Percentiles rank a stretch among this genome's conserved stretches.
Evolutionary conservation across 1,284 basidiomycete genomes (phyloP).

Genomic region (Apiotrichum sp.): DNA sequence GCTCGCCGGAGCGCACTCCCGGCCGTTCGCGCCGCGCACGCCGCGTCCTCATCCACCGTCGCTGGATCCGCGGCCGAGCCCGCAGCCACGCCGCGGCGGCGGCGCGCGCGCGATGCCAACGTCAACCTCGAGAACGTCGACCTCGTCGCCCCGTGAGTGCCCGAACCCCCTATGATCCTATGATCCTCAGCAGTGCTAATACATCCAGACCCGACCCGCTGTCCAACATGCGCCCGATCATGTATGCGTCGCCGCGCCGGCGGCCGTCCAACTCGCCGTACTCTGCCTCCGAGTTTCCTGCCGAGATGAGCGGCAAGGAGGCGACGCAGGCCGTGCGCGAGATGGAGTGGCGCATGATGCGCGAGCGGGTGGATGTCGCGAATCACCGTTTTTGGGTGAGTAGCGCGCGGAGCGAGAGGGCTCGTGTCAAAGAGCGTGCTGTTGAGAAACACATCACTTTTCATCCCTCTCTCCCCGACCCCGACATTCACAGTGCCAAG

Average conservation of each 20-base stretch:
- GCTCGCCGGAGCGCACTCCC: too few species aligned
- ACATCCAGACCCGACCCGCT: slow-evolving; percentile 36
- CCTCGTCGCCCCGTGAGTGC: slow-evolving; percentile 41
- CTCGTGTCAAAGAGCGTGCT: too few species aligned
- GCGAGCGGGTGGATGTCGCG: slow-evolving; percentile 40
- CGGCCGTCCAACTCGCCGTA: slow-evolving; percentile 35
- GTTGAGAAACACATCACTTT: too few species aligned
- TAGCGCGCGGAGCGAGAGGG: too few species aligned
- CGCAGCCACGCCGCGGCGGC: too few species aligned
- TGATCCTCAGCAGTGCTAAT: background rate
- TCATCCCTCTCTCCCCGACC: too few species aligned
- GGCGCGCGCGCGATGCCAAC: background rate
- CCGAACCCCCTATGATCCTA: background rate
- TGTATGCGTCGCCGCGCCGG: slow-evolving; percentile 33
- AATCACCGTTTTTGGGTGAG: slow-evolving; percentile 46
- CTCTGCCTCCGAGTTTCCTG: slow-evolving; percentile 37
- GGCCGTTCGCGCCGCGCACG: too few species aligned
- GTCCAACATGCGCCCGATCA: slow-evolving; percentile 43
- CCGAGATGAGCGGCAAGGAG: slow-evolving; percentile 1
- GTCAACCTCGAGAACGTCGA: slow-evolving; percentile 20
- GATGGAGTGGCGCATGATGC: slow-evolving; percentile 33
- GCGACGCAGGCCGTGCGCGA: slow-evolving; percentile 30
- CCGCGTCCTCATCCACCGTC: too few species aligned
- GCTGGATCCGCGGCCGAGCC: too few species aligned
- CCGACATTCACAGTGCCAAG: background rate